Percentiles rank a stretch among this genome's conserved stretches.
Evolutionary conservation across 2,329 filamentous ascomycete species (phyloP).

Genomic region (Pseudonectria foliicola): DNA sequence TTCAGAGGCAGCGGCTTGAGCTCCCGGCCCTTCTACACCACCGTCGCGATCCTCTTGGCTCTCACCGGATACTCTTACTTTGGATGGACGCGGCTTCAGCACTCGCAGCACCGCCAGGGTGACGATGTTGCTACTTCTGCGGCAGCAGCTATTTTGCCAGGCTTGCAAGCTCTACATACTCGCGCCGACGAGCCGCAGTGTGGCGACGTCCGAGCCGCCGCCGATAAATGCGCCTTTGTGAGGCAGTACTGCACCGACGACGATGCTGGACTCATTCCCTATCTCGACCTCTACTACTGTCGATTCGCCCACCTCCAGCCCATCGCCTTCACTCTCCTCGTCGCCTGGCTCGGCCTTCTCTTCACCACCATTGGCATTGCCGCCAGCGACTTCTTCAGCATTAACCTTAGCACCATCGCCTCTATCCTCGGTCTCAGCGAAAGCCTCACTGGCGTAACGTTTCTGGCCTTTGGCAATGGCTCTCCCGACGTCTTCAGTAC

Average conservation of each 20-base stretch:
- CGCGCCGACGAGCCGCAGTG: constrained; percentile 49
- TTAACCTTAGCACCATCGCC: constrained; percentile 91
- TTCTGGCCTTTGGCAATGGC: constrained; percentile 93
- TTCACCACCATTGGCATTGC: constrained; percentile 98
- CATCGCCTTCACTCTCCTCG: constrained; percentile 70
- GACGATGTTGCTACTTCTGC: constrained; percentile 2
- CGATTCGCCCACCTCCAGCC: constrained; percentile 59
- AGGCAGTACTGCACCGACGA: constrained; percentile 76
- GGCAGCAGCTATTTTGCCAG: constrained; percentile 14
- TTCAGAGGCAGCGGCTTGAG: constrained; percentile 31
- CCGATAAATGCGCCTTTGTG: constrained; percentile 84
- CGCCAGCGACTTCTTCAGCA: constrained; percentile 95
- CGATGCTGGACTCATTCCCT: constrained; percentile 82
- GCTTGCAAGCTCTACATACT: constrained; percentile 14
- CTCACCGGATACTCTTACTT: constrained; percentile 40
- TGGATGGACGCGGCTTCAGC: constrained; percentile 14
- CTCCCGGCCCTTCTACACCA: constrained; percentile 43
- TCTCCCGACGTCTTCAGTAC: constrained; percentile 98
- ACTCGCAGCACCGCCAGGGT: constrained; percentile 2
- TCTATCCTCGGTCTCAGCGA: constrained; percentile 87
- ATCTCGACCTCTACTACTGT: constrained; percentile 90
- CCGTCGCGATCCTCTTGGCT: constrained; percentile 38
- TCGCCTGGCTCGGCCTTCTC: constrained; percentile 77
- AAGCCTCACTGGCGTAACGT: constrained; percentile 92
- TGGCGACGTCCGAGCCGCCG: constrained; percentile 66